A percentile compares a stretch with the other conserved stretches of the same genome.
phyloP scores from a whole-genome alignment of 257 asterid species.

The Perilla frutescens region DNA sequence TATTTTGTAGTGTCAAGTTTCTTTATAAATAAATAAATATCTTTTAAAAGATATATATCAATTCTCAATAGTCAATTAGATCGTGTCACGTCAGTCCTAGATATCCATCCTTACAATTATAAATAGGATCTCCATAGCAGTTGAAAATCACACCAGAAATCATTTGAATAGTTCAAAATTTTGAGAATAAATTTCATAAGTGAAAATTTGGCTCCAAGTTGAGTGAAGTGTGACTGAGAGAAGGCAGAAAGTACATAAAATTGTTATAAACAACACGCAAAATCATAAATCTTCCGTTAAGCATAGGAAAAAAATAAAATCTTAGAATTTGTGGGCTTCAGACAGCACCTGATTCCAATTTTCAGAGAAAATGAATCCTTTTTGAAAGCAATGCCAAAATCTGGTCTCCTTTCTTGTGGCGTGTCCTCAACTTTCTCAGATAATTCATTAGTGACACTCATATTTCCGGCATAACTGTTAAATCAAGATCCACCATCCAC shows the following conservation, averaged over 20 bases:
- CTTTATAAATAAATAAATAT: too few species aligned
- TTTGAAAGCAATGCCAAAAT: conserved; percentile 70
- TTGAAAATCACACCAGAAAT: too few species aligned
- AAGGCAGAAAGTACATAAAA: conserved; percentile 29
- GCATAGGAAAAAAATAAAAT: background rate
- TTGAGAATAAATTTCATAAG: too few species aligned
- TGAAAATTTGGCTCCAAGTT: conserved; percentile 50
- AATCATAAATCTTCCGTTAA: conserved; percentile 10
- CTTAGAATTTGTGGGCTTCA: conserved; percentile 3
- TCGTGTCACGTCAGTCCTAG: too few species aligned
- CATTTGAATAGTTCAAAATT: too few species aligned
- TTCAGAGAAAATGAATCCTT: conserved; percentile 66
- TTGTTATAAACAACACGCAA: conserved; percentile 10
- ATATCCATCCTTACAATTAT: too few species aligned
- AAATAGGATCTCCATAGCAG: too few species aligned
- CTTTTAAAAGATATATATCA: too few species aligned
- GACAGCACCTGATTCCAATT: conserved; percentile 56
- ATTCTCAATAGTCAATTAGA: too few species aligned
- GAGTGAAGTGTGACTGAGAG: conserved; percentile 65
- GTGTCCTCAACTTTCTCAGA: conserved; percentile 54
- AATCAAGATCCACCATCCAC: conserved; percentile 61
- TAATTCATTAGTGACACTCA: conserved; percentile 43
- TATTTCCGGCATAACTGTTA: conserved; percentile 42
- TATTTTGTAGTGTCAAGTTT: too few species aligned
- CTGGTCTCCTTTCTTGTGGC: conserved; percentile 76